Conservation (phyloP, 2,329 filamentous ascomycete genomes). For the Drechslera avenae region DNA sequence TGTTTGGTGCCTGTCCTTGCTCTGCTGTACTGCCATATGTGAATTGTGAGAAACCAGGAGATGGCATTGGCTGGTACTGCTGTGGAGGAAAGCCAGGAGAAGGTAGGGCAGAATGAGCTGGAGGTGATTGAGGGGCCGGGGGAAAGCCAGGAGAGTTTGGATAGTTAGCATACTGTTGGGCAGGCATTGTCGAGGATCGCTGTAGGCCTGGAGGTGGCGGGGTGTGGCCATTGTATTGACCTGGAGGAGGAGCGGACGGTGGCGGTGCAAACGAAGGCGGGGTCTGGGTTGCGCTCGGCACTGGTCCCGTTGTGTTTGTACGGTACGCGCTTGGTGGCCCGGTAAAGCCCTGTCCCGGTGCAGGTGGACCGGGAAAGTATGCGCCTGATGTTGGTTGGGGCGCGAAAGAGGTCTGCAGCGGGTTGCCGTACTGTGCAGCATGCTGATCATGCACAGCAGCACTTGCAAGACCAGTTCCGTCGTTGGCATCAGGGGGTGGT, state of each 20-base stretch:
- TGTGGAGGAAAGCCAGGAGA: conserved; percentile 49
- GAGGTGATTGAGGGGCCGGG: conserved; percentile 35
- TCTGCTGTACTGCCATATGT: conserved; percentile 47
- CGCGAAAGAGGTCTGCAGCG: conserved; percentile 40
- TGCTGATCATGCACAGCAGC: conserved; percentile 50
- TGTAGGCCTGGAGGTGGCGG: conserved; percentile 36
- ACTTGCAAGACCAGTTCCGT: conserved; percentile 51
- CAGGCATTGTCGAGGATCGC: conserved; percentile 39
- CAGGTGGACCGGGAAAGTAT: conserved; percentile 52
- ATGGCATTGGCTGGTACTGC: conserved; percentile 41
- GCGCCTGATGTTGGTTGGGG: conserved; percentile 42
- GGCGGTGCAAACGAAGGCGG: conserved; percentile 49
- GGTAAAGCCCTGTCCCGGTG: conserved; percentile 43
- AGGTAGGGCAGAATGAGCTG: conserved; percentile 41
- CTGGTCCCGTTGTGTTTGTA: conserved; percentile 41
- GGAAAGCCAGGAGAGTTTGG: conserved; percentile 40
- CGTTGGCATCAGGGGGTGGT: conserved; percentile 69
- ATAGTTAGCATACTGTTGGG: conserved; percentile 49
- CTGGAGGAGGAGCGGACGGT: conserved; percentile 36
- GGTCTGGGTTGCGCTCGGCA: conserved; percentile 43
- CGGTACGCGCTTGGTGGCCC: conserved; percentile 41
- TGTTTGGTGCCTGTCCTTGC: conserved; percentile 53
- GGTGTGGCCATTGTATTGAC: conserved; percentile 28
- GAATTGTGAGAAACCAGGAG: conserved; percentile 63
- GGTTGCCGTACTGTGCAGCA: conserved; percentile 37